Evolutionary conservation across 768 basidiomycete genomes (phyloP), one percentile per base, ranked within the genome.

Genomic region (Amylocystis lapponica): DNA sequence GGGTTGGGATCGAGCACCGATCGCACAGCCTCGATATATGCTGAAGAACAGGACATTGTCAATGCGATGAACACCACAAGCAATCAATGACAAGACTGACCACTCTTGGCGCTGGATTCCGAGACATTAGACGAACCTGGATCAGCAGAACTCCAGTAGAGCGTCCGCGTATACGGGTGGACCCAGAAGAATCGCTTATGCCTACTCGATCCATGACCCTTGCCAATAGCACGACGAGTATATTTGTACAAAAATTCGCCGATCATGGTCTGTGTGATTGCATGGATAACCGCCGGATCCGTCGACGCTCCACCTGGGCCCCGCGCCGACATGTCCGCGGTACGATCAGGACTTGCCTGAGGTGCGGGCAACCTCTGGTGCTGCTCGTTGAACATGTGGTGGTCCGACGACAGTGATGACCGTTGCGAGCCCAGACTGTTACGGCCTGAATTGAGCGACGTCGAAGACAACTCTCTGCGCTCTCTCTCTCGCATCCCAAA

Each of bases 241-340:
- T 99, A 97, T 72, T 98, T 98, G 76, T 88, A 90, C 68, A 99
- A 64, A 66, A 93, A 97, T 71, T 98, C 95, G 38, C 96, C 95
- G 52, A 98, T 98, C 96, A 99, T 99, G 19, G 94, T 96, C 71
- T 98, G 95, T 13, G 96, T 99, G 54, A 98, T 97, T 1, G 94
- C 86, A 60, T 97, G 95, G 52, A 98, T 96, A 56, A 96, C 68
- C 2, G 73, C 67, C 3, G 93, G 94, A 58, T 99, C 95, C 21
- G 95, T 96, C 16, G 82, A 67, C 34, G 70, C 73, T 26, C 54
- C 57, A 11, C 49, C 61, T 31, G 53, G 46, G 19, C 48, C 46
- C 29, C 39, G 51, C 23, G 48, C 32, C 1, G 52, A 35, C 17
- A 29, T 21, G 17, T 43, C 51, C 6, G 47, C 58, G 3, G 52